Evolutionary conservation across 108 stramenopile genomes (phyloP), one percentile per base, ranked within the genome.

Genomic region (Fistulifera solaris): DNA sequence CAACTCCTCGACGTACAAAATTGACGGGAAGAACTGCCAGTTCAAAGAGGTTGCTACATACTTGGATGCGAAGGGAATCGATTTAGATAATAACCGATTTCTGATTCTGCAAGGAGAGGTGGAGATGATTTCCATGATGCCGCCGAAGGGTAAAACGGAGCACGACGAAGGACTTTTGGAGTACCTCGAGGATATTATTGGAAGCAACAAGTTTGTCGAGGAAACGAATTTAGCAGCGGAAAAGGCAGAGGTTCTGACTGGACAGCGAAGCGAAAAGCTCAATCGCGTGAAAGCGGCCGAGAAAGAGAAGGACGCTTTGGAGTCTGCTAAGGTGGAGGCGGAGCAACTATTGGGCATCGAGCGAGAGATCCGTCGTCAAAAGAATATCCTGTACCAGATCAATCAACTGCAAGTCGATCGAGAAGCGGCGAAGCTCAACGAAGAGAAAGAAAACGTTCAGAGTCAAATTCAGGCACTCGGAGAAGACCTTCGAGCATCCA

Each of bases 111-210:
- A 98, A 73, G 97, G 97, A 6, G 97, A 98, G 72, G 97, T 98
- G 17, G 97, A 98, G 67, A 92, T 96, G 93, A 99, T 99, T 54
- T 83, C 90, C 40, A 95, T 98, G 93, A 99, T 99, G 98, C 84
- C 94, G 28, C 98, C 98, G 69, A 99, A 98, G 81, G 95, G 88
- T 4, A 93, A 86, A 64, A 85, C 60, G 27, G 85, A 93, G 54
- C 68, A 90, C 52, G 98, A 98, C 63, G 96, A 97, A 31, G 98
- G 98, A 17, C 71, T 99, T n/a, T 67, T 99, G 43, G 98, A 97
- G 55, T 99, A 98, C 65, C 72, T 99, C 40, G 98, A 99, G 62
- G 98, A 99, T 61, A 99, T 99, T 46, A 99, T 99, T 63, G 98
- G 98, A 24, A 81, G 77, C 25, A 94, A 96, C 73, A 82, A 91